phyloP scores from a whole-genome alignment of 1,284 basidiomycete species.

The Trametes sp. region DNA sequence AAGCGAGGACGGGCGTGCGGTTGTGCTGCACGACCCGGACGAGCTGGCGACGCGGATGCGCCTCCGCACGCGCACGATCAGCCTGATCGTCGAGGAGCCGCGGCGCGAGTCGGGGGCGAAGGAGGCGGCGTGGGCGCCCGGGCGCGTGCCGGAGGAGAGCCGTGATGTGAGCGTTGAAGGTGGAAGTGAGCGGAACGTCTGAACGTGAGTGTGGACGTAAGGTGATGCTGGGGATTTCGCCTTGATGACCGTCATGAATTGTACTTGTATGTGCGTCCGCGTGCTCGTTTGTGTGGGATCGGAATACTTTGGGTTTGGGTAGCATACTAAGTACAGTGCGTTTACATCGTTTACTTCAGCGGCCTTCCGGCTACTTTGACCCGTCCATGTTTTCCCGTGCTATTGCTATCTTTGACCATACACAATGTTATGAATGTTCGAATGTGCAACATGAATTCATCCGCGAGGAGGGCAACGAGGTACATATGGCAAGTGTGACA shows the following conservation, averaged over 20 bases:
- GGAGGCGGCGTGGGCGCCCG: conserved; percentile 8
- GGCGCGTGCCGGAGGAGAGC: conserved; percentile 16
- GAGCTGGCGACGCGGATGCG: conserved; percentile 25
- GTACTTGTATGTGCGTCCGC: conserved; percentile 8
- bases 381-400: not conserved
- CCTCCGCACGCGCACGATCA: conserved; percentile 26
- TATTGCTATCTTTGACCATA: not conserved
- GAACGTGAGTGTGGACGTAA: not conserved
- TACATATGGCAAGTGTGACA: not conserved
- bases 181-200: conserved; percentile 8
- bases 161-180: conserved; percentile 9
- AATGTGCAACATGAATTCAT: no score
- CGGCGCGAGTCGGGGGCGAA: conserved; percentile 11
- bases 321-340: not conserved
- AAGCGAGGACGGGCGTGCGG: not conserved
- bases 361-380: no score
- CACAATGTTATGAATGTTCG: no score
- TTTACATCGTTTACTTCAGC: not conserved
- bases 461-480: no score
- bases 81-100: conserved; percentile 26
- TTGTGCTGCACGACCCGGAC: conserved; percentile 15
- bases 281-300: not conserved
- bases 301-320: not conserved
- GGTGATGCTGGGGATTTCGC: not conserved
- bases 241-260: conserved; percentile 9